Percentiles rank a stretch among this genome's conserved stretches.
Evolutionary conservation across 805 yeast genomes (phyloP).

Genomic region (Candida khao-thaluensis): DNA sequence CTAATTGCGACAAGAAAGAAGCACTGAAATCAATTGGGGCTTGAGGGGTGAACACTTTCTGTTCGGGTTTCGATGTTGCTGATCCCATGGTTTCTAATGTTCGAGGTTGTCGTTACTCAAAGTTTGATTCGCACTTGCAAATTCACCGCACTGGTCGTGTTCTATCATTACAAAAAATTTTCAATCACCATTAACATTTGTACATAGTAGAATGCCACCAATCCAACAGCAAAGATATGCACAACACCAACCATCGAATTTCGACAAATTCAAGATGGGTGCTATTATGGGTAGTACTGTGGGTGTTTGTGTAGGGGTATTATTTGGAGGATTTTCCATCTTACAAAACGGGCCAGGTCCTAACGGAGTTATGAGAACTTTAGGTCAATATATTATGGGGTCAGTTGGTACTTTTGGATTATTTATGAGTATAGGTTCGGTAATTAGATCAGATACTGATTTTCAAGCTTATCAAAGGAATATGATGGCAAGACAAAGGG

Average conservation of each 20-base stretch:
- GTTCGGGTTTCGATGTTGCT: slow-evolving; percentile 58
- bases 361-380: slow-evolving; percentile 91
- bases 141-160: slow-evolving; percentile 1
- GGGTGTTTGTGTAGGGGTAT: slow-evolving; percentile 92
- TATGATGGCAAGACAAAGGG: slow-evolving; percentile 29
- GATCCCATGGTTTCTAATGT: slow-evolving; percentile 48
- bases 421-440: slow-evolving; percentile 95
- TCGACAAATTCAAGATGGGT: slow-evolving; percentile 98
- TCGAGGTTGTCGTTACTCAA: neutral
- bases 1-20: slow-evolving; percentile 61
- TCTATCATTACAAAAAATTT: slow-evolving; percentile 9
- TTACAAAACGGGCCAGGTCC: slow-evolving; percentile 97
- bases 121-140: slow-evolving; percentile 2
- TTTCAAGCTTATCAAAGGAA: slow-evolving; percentile 30
- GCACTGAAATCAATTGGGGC: slow-evolving; percentile 70
- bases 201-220: slow-evolving; percentile 50
- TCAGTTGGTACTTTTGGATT: slow-evolving; percentile 96
- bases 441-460: slow-evolving; percentile 70
- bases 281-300: slow-evolving; percentile 90
- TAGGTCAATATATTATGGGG: slow-evolving; percentile 95
- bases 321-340: slow-evolving; percentile 92
- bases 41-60: slow-evolving; percentile 63
- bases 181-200: slow-evolving; percentile 3
- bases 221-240: slow-evolving; percentile 63
- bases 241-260: slow-evolving; percentile 70